phyloP scores from a whole-genome alignment of 192 early-diverging fungal species.

The Rhizoclosmatium sp. region DNA sequence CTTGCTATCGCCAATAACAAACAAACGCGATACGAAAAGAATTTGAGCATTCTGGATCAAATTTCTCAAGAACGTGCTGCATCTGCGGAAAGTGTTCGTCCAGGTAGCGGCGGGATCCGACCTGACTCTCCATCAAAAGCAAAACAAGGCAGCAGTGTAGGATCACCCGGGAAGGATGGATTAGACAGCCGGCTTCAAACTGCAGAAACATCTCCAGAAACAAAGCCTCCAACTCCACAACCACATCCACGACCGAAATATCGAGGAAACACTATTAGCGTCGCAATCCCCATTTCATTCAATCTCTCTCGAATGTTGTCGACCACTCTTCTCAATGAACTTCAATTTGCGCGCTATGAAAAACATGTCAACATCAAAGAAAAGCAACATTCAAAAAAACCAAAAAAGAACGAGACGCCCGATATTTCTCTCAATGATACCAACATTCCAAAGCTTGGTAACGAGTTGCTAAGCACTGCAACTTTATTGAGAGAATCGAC shows the following conservation, averaged over 20 bases:
- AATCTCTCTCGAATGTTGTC: constrained; percentile 16
- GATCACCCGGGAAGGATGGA: too few species aligned
- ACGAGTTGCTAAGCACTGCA: too few species aligned
- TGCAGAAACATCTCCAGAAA: background rate
- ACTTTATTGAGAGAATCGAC: too few species aligned
- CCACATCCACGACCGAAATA: background rate
- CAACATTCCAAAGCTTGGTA: too few species aligned
- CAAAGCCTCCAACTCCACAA: background rate
- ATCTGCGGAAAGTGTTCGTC: background rate
- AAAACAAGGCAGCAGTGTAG: background rate
- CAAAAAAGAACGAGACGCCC: background rate
- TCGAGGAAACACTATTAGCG: background rate
- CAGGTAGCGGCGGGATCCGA: background rate
- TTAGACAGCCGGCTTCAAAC: too few species aligned
- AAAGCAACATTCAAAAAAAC: background rate
- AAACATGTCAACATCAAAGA: constrained; percentile 1
- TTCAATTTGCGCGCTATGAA: constrained; percentile 26
- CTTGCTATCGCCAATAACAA: background rate
- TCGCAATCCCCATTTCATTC: constrained; percentile 7
- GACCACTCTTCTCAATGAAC: constrained; percentile 7
- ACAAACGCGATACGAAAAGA: background rate
- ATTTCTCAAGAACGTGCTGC: background rate
- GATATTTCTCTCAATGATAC: background rate
- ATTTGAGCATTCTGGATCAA: background rate
- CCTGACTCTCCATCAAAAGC: background rate